phyloP scores from a whole-genome alignment of 192 early-diverging fungal genomes.

The Mortierella claussenii region DNA sequence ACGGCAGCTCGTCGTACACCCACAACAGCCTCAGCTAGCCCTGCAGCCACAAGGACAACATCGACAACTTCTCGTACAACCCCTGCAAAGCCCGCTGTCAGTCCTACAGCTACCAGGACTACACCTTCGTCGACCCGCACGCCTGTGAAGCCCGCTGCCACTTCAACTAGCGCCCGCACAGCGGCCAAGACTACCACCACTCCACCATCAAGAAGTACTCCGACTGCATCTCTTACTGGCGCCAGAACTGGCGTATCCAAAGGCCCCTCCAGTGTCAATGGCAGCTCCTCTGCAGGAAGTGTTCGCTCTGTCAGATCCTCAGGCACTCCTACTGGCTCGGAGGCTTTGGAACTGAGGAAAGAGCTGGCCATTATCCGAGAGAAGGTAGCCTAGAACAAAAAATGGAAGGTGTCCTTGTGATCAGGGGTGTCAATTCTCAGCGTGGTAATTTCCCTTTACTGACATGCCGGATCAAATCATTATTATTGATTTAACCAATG shows the following conservation, averaged over 20 bases:
- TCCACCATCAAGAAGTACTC: constrained; percentile 10
- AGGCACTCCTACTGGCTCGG: constrained; percentile 32
- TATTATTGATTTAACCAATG: background rate
- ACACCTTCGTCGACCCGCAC: constrained; percentile 14
- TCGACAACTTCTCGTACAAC: background rate
- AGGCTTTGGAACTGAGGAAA: constrained; percentile 44
- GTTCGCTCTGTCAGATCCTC: constrained; percentile 39
- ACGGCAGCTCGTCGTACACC: background rate
- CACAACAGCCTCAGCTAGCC: background rate
- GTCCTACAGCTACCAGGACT: constrained; percentile 5
- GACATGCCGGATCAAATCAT: background rate
- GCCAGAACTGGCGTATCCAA: constrained; percentile 14
- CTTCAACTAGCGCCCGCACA: constrained; percentile 1
- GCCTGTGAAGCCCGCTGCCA: constrained; percentile 6
- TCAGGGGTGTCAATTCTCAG: too few species aligned
- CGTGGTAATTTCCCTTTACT: background rate
- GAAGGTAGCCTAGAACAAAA: constrained; percentile 41
- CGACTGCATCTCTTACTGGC: constrained; percentile 2
- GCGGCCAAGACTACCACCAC: constrained; percentile 4
- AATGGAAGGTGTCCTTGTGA: too few species aligned
- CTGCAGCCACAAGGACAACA: constrained; percentile 1
- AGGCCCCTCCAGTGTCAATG: constrained; percentile 9
- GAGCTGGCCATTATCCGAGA: constrained; percentile 39
- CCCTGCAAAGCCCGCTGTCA: constrained; percentile 9
- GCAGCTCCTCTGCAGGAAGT: constrained; percentile 31